Evolutionary conservation across 2,329 filamentous ascomycete genomes (phyloP).

Genomic region (Aspergillus versicolor): DNA sequence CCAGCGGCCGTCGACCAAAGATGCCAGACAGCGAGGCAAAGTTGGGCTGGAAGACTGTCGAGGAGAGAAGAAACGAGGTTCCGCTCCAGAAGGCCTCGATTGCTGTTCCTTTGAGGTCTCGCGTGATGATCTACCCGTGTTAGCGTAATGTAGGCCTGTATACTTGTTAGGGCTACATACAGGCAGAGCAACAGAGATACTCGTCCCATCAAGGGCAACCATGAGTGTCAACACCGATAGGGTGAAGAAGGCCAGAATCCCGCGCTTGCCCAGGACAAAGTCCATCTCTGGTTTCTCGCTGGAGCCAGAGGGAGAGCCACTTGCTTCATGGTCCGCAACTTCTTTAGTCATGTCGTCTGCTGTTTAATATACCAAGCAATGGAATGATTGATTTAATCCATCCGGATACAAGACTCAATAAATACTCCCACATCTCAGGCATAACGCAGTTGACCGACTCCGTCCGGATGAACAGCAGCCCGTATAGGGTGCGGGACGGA

Average conservation of each 20-base stretch:
- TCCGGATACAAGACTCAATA: neutral
- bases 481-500: neutral
- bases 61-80: constrained; percentile 48
- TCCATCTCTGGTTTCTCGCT: neutral
- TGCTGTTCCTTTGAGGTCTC: constrained; percentile 33
- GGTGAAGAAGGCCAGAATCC: constrained; percentile 6
- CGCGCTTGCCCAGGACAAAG: constrained; percentile 8
- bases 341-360: neutral
- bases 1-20: constrained; percentile 46
- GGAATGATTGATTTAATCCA: neutral
- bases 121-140: constrained; percentile 29
- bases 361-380: too few species aligned
- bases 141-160: too few species aligned
- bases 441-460: neutral
- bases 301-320: neutral
- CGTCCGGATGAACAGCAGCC: neutral
- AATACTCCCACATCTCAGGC: neutral
- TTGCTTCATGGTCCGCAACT: neutral
- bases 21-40: constrained; percentile 49
- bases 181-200: constrained; percentile 13
- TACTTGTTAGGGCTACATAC: neutral
- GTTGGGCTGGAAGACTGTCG: constrained; percentile 51
- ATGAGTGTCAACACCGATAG: constrained; percentile 11
- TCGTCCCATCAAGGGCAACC: constrained; percentile 15
- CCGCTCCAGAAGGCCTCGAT: constrained; percentile 53